phyloP scores from a whole-genome alignment of 2,329 filamentous ascomycete genomes.

The Ceratocystis colombiana region DNA sequence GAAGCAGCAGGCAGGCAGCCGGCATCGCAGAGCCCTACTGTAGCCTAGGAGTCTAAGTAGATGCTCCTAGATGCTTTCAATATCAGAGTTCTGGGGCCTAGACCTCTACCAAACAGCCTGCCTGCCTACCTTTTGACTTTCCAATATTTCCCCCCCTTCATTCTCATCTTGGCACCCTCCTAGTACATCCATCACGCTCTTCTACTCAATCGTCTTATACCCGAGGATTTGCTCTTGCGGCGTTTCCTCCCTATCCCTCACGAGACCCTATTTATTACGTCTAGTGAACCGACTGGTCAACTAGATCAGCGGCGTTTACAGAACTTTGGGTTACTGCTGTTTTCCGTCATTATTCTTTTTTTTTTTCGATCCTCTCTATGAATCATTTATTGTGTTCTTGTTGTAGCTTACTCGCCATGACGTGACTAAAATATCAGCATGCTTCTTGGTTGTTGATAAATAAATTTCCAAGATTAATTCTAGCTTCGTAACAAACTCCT shows the following conservation, averaged over 20 bases:
- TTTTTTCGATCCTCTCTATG: constrained; percentile 16
- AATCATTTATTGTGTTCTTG: constrained; percentile 17
- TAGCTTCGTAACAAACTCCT: background rate
- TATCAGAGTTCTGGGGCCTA: background rate
- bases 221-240: background rate
- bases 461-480: background rate
- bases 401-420: background rate
- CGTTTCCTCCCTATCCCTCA: background rate
- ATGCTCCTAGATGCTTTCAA: background rate
- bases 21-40: constrained; percentile 8
- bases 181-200: background rate
- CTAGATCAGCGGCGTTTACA: constrained; percentile 9
- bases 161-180: background rate
- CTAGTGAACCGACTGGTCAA: constrained; percentile 13
- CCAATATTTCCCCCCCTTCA: background rate
- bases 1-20: constrained; percentile 34
- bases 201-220: background rate
- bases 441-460: background rate
- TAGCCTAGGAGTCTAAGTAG: background rate
- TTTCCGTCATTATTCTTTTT: constrained; percentile 24
- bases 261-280: background rate
- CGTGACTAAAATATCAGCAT: background rate
- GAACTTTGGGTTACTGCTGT: background rate
- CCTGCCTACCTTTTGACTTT: background rate
- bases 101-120: background rate